phyloP scores from a whole-genome alignment of 345 rosid genomes.

The Noccaea bulbosa region DNA sequence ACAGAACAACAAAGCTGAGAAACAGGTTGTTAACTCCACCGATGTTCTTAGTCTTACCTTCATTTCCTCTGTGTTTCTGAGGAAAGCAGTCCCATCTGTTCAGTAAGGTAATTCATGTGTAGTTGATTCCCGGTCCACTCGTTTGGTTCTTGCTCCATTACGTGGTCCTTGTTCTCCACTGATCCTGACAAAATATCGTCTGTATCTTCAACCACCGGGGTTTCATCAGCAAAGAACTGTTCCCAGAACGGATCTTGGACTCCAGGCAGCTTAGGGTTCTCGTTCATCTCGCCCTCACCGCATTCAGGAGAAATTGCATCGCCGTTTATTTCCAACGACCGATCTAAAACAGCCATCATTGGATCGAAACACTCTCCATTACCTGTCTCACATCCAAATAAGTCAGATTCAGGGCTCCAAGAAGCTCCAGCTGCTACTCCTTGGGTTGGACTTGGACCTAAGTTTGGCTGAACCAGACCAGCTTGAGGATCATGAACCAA shows the following conservation, averaged over 20 bases:
- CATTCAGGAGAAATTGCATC: slow-evolving; percentile 49
- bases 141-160: slow-evolving; percentile 45
- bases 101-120: slow-evolving; percentile 64
- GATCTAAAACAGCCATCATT: slow-evolving; percentile 49
- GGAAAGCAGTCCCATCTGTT: slow-evolving; percentile 76
- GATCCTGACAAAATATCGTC: slow-evolving; percentile 55
- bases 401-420: slow-evolving; percentile 50
- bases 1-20: slow-evolving; percentile 12
- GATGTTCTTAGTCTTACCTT: slow-evolving; percentile 31
- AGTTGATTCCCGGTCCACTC: slow-evolving; percentile 51
- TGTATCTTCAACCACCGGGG: slow-evolving; percentile 55
- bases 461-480: slow-evolving; percentile 38
- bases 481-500: slow-evolving; percentile 30
- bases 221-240: slow-evolving; percentile 57
- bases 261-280: slow-evolving; percentile 59
- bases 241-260: slow-evolving; percentile 70
- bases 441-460: slow-evolving; percentile 44
- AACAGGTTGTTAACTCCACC: background rate
- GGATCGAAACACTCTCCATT: slow-evolving; percentile 54
- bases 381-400: slow-evolving; percentile 49
- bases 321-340: slow-evolving; percentile 42
- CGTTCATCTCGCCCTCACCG: slow-evolving; percentile 50
- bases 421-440: slow-evolving; percentile 46
- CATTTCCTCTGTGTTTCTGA: slow-evolving; percentile 51
- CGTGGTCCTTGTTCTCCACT: slow-evolving; percentile 45